phyloP scores from a whole-genome alignment of 768 basidiomycete species.

The Lactarius sanguifluus region DNA sequence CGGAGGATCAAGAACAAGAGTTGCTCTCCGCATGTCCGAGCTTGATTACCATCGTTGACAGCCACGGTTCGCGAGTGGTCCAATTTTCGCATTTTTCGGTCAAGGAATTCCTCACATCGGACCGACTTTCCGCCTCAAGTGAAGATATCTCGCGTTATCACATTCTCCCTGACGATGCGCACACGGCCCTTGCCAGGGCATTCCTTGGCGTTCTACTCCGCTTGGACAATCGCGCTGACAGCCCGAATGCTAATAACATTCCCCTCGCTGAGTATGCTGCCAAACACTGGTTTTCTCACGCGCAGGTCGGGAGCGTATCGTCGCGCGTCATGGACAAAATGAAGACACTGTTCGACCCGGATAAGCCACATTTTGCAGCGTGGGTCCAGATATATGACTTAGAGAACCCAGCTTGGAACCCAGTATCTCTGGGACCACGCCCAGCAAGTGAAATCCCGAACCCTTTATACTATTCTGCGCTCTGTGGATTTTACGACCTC shows the following conservation, averaged over 20 bases:
- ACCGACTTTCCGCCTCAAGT: neutral
- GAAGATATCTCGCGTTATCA: neutral
- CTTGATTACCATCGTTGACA: neutral
- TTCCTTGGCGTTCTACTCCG: neutral
- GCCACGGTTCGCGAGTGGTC: neutral
- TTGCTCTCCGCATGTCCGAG: neutral
- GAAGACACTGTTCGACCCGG: neutral
- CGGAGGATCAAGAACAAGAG: neutral
- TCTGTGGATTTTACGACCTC: neutral
- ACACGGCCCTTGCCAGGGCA: neutral
- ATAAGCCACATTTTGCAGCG: neutral
- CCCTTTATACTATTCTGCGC: neutral
- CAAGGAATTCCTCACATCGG: neutral
- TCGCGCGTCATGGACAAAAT: neutral
- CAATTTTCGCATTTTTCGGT: constrained; percentile 1
- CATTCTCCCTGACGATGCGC: neutral
- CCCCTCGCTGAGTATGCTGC: neutral
- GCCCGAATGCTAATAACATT: neutral
- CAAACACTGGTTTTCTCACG: neutral
- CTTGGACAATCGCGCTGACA: neutral
- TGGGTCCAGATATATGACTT: neutral
- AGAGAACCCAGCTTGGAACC: too few relatives aligned
- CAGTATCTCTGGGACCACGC: too few relatives aligned
- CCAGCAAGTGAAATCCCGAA: too few relatives aligned
- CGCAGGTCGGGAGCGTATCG: neutral